Conservation (phyloP, 2,329 filamentous ascomycete species). For the Ambrosiella beaveri region DNA sequence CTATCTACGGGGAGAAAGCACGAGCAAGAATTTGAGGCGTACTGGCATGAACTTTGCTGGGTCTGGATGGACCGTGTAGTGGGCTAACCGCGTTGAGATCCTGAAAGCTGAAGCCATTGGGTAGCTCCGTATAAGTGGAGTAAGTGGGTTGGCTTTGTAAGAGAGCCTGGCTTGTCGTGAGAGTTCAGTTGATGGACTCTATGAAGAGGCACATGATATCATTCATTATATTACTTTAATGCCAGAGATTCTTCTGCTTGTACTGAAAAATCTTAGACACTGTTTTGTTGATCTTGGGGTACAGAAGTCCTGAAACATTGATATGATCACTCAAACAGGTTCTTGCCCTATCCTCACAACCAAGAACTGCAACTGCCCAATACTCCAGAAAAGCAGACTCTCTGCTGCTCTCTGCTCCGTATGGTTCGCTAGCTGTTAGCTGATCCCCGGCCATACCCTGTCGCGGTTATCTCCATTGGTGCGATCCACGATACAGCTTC, state of each 20-base stretch:
- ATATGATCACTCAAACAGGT: neutral
- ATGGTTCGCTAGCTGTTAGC: neutral
- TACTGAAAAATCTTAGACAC: too few species aligned
- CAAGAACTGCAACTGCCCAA: neutral
- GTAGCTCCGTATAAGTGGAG: neutral
- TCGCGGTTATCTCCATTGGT: neutral
- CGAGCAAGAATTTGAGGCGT: neutral
- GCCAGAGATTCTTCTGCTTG: too few species aligned
- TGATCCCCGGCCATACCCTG: neutral
- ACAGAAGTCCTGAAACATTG: too few species aligned
- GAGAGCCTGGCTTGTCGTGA: neutral
- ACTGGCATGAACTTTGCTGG: neutral
- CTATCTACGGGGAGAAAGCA: neutral
- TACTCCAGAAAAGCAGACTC: neutral
- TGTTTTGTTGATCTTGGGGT: too few species aligned
- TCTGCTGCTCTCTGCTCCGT: neutral
- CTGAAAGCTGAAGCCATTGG: neutral
- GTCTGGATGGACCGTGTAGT: neutral
- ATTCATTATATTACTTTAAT: too few species aligned
- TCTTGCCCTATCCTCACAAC: neutral
- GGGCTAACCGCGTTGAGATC: neutral
- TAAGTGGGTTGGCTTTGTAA: neutral
- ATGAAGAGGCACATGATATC: too few species aligned
- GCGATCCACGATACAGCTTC: neutral
- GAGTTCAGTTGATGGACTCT: too few species aligned